Evolutionary conservation across 192 early-diverging fungal genomes (phyloP).

Genomic region (Glomus cerebriforme): DNA sequence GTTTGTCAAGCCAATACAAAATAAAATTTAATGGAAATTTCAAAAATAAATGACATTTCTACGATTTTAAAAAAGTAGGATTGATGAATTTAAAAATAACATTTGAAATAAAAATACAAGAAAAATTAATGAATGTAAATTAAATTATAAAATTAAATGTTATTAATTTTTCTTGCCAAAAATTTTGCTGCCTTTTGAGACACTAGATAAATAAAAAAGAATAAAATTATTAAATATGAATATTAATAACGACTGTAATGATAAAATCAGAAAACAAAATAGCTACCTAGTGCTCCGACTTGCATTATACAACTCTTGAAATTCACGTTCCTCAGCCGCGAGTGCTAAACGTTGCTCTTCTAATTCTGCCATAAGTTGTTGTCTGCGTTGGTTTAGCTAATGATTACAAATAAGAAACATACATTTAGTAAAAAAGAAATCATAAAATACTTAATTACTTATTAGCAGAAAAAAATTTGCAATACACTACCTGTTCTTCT

Average conservation of each 20-base stretch:
- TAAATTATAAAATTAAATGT: background rate
- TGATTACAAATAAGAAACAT: background rate
- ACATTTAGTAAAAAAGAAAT: background rate
- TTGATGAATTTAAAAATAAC: no score
- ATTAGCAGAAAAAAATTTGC: background rate
- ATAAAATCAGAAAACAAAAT: background rate
- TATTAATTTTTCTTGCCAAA: constrained; percentile 34
- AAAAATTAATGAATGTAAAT: constrained; percentile 5
- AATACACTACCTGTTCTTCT: constrained; percentile 45
- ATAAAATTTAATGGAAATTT: background rate
- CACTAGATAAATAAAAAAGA: background rate
- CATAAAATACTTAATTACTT: background rate
- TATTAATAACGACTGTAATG: background rate
- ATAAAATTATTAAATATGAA: background rate
- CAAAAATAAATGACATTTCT: background rate
- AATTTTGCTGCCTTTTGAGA: constrained; percentile 34
- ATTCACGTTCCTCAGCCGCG: constrained; percentile 32
- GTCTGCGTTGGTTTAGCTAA: constrained; percentile 32
- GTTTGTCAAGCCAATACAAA: background rate
- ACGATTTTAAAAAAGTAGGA: no score
- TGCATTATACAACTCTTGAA: constrained; percentile 30
- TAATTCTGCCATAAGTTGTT: constrained; percentile 34
- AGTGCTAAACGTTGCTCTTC: constrained; percentile 33
- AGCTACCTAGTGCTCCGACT: constrained; percentile 14
- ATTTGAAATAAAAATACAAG: background rate